Conservation (phyloP, 1,139 yeast species). For the Entelexis sorbosivorans region DNA sequence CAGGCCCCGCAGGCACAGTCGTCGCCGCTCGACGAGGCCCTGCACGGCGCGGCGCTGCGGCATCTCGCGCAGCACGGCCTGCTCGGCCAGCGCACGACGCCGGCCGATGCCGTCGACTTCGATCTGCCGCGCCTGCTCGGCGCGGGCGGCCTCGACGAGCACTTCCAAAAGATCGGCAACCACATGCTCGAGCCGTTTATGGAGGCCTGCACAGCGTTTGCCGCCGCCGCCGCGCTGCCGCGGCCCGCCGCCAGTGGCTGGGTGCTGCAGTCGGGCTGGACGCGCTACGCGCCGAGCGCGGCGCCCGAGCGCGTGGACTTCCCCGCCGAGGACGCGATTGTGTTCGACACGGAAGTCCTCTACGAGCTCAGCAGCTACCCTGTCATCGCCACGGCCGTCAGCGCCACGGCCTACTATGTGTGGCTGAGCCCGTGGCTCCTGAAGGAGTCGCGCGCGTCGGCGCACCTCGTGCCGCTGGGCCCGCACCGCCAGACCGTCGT, state of each 20-base stretch:
- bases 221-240: background rate
- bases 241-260: conserved; percentile 26
- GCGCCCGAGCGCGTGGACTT: conserved; percentile 48
- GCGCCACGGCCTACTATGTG: conserved; percentile 76
- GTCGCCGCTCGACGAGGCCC: conserved; percentile 23
- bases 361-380: conserved; percentile 68
- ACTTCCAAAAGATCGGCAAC: conserved; percentile 63
- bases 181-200: conserved; percentile 50
- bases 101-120: conserved; percentile 50
- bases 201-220: conserved; percentile 9
- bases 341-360: conserved; percentile 83
- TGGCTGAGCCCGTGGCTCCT: conserved; percentile 86
- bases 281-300: conserved; percentile 47
- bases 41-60: conserved; percentile 47
- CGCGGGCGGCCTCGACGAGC: conserved; percentile 55
- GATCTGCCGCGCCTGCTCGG: conserved; percentile 65
- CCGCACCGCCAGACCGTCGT: conserved; percentile 46
- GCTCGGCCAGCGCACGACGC: conserved; percentile 68
- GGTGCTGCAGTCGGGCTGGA: conserved; percentile 69
- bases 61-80: conserved; percentile 56
- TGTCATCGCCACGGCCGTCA: conserved; percentile 70
- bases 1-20: background rate
- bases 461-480: conserved; percentile 69
- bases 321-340: conserved; percentile 60
- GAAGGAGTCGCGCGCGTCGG: conserved; percentile 40